Conservation (phyloP, 2,329 filamentous ascomycete genomes). For the Xylariaceae sp. region DNA sequence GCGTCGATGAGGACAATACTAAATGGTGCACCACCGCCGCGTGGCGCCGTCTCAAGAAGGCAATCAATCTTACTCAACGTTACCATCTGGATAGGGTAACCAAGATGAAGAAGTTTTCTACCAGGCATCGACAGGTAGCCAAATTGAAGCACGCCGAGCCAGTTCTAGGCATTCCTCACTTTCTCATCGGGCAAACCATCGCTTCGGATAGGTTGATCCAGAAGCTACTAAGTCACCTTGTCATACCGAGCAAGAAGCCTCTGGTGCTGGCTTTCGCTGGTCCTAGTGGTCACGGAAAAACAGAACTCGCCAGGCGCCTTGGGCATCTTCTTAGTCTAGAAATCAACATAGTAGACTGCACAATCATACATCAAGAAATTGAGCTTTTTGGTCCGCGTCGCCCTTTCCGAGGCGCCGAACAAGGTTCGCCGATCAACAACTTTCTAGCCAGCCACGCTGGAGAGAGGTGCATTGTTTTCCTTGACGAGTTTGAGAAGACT, state of each 20-base stretch:
- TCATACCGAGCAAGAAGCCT: slow-evolving; percentile 34
- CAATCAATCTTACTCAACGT: slow-evolving; percentile 28
- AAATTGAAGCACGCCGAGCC: too few relatives aligned
- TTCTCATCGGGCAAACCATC: slow-evolving; percentile 27
- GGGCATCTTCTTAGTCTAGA: slow-evolving; percentile 43
- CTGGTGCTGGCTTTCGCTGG: slow-evolving; percentile 50
- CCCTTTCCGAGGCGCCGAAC: slow-evolving; percentile 39
- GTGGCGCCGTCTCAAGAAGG: slow-evolving; percentile 3
- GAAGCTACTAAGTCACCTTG: slow-evolving; percentile 34
- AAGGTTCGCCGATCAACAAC: slow-evolving; percentile 50
- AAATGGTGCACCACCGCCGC: slow-evolving; percentile 22
- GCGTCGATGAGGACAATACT: slow-evolving; percentile 6
- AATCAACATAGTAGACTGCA: slow-evolving; percentile 44
- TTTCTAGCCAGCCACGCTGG: slow-evolving; percentile 45
- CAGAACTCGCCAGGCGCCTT: slow-evolving; percentile 47
- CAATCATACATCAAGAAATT: slow-evolving; percentile 39
- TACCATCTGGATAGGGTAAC: too few relatives aligned
- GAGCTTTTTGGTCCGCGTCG: slow-evolving; percentile 47
- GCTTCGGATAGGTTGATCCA: slow-evolving; percentile 18
- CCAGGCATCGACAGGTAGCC: slow-evolving; percentile 21
- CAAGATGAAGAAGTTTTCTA: too few relatives aligned
- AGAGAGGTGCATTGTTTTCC: slow-evolving; percentile 46
- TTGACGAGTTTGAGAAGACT: slow-evolving; percentile 57
- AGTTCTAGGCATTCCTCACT: too few relatives aligned
- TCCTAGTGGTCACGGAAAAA: slow-evolving; percentile 53